Percentiles rank a stretch among this genome's conserved stretches.
phyloP scores from a whole-genome alignment of 352 stramenopile genomes.

The Thalassiosira hispida region DNA sequence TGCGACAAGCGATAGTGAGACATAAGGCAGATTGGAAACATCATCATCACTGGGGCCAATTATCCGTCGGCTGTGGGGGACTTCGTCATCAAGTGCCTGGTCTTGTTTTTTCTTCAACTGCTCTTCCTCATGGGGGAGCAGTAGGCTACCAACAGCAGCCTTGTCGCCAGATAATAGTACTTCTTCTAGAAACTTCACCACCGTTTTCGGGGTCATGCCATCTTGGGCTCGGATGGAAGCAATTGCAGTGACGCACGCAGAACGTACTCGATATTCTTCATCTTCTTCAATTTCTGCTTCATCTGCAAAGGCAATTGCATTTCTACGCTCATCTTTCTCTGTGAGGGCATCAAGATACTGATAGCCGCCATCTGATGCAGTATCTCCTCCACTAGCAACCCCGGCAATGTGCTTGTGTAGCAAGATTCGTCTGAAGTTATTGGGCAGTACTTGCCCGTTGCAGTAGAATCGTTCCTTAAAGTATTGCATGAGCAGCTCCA shows the following conservation, averaged over 20 bases:
- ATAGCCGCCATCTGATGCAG: slow-evolving; percentile 67
- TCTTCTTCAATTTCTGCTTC: slow-evolving; percentile 82
- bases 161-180: slow-evolving; percentile 71
- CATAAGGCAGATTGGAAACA: slow-evolving; percentile 64
- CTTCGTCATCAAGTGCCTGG: slow-evolving; percentile 36
- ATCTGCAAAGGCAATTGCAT: slow-evolving; percentile 70
- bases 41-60: slow-evolving; percentile 51
- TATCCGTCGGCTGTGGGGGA: slow-evolving; percentile 31
- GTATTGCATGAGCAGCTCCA: slow-evolving; percentile 81
- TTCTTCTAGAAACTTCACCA: slow-evolving; percentile 73
- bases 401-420: slow-evolving; percentile 72
- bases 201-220: slow-evolving; percentile 67
- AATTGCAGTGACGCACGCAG: slow-evolving; percentile 75
- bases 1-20: slow-evolving; percentile 66
- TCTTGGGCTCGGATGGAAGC: slow-evolving; percentile 76
- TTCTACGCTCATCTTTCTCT: slow-evolving; percentile 63
- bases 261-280: slow-evolving; percentile 81
- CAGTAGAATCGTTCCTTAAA: slow-evolving; percentile 78
- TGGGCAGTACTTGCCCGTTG: slow-evolving; percentile 67
- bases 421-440: slow-evolving; percentile 72
- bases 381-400: slow-evolving; percentile 41
- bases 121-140: slow-evolving; percentile 67
- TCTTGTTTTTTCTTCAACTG: slow-evolving; percentile 65
- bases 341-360: slow-evolving; percentile 74
- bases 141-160: slow-evolving; percentile 53